Evolutionary conservation across 805 yeast genomes (phyloP).

Genomic region (Grigorovia jiainica): DNA sequence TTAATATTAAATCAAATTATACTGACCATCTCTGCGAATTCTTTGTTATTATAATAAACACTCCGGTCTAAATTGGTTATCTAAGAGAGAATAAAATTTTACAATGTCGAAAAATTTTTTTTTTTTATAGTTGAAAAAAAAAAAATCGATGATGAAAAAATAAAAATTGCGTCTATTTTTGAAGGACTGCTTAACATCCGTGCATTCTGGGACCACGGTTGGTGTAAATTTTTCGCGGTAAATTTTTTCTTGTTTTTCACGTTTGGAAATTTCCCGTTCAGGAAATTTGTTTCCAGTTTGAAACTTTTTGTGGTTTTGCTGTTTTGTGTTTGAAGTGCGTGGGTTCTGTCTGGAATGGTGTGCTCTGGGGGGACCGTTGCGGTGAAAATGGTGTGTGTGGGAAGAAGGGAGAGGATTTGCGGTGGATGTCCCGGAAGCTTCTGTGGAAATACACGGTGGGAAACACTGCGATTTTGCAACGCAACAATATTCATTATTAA

Average conservation of each 20-base stretch:
- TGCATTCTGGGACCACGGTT: not conserved
- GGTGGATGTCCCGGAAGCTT: too few species aligned
- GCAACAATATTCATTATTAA: not conserved
- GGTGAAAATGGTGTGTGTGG: too few species aligned
- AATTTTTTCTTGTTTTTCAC: too few species aligned
- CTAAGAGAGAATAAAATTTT: not conserved
- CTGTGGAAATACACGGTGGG: too few species aligned
- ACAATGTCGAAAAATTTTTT: not conserved
- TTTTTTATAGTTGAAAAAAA: not conserved
- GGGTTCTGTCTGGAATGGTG: too few species aligned
- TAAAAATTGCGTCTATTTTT: not conserved
- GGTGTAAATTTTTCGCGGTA: not conserved
- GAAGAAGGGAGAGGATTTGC: too few species aligned
- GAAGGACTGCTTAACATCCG: not conserved
- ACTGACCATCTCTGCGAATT: constrained; percentile 96
- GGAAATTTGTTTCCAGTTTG: too few species aligned
- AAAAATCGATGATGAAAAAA: not conserved
- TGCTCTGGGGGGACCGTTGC: too few species aligned
- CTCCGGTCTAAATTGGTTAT: constrained; percentile 71
- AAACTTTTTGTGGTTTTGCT: too few species aligned
- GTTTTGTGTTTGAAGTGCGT: too few species aligned
- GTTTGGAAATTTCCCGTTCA: too few species aligned
- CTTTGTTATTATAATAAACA: constrained; percentile 36
- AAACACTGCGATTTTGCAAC: too few species aligned
- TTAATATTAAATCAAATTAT: constrained; percentile 23